Evolutionary conservation across 176 grass and related monocot genomes (phyloP).

Genomic region (Bothriochloa decipiens): DNA sequence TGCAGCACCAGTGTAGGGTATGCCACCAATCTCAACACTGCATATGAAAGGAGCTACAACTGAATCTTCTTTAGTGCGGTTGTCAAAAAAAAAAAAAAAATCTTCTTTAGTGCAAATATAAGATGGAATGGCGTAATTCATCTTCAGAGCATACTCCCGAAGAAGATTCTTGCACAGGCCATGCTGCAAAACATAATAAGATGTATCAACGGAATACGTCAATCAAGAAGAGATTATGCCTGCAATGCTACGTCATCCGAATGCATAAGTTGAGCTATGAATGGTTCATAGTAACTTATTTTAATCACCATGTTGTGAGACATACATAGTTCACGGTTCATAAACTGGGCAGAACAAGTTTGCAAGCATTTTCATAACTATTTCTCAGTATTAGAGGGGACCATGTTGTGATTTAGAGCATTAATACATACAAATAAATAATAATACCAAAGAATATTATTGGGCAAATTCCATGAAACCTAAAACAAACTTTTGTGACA

Average conservation of each 20-base stretch:
- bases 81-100: too few species aligned
- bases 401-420: neutral
- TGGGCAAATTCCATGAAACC: neutral
- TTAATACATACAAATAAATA: neutral
- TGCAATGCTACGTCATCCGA: neutral
- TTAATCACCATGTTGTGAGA: neutral
- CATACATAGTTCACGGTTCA: neutral
- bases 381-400: neutral
- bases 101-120: conserved; percentile 18
- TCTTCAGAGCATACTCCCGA: too few species aligned
- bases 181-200: conserved; percentile 7
- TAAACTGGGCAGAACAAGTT: neutral
- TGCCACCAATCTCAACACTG: conserved; percentile 82
- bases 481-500: neutral
- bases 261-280: neutral
- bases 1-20: conserved; percentile 76
- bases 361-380: conserved; percentile 20
- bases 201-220: conserved; percentile 8
- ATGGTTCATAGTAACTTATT: neutral
- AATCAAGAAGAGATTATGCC: neutral
- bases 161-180: too few species aligned
- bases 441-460: neutral
- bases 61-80: conserved; percentile 25
- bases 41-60: conserved; percentile 31
- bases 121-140: too few species aligned